These are phyloP conservation scores for Russula sp. DNA, from an alignment of 768 basidiomycete species.

Conservation along the genomic window DNA sequence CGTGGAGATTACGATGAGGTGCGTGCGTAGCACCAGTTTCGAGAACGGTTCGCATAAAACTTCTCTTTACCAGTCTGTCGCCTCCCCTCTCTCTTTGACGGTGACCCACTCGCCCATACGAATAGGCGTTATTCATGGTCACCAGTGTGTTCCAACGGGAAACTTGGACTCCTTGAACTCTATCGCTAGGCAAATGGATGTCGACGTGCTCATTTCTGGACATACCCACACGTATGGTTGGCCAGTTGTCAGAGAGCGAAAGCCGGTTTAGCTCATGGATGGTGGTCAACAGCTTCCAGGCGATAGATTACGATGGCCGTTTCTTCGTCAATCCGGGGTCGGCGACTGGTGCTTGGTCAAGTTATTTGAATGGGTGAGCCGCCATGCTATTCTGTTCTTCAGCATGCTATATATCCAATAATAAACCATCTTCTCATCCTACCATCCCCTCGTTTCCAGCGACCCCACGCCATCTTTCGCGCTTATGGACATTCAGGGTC, in stretches of 20 bases:
- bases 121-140: conserved; percentile 91
- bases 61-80: conserved; percentile 46
- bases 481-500: conserved; percentile 95
- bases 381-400: background rate
- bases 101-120: conserved; percentile 81
- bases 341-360: conserved; percentile 93
- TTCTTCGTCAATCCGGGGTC: conserved; percentile 98
- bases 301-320: conserved; percentile 82
- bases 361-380: conserved; percentile 61
- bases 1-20: conserved; percentile 97
- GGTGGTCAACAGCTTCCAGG: conserved; percentile 69
- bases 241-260: background rate
- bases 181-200: conserved; percentile 94
- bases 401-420: background rate
- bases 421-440: background rate
- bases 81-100: conserved; percentile 76
- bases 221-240: conserved; percentile 85
- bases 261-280: conserved; percentile 2
- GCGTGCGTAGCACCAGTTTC: conserved; percentile 43
- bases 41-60: background rate
- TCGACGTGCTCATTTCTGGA: conserved; percentile 90
- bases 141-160: conserved; percentile 89
- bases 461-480: conserved; percentile 94
- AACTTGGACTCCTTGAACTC: conserved; percentile 87
- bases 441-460: conserved; percentile 39